Evolutionary conservation across 2,329 filamentous ascomycete genomes (phyloP), one percentile per base, ranked within the genome.

Genomic region (Cordyceps cateniannulata): DNA sequence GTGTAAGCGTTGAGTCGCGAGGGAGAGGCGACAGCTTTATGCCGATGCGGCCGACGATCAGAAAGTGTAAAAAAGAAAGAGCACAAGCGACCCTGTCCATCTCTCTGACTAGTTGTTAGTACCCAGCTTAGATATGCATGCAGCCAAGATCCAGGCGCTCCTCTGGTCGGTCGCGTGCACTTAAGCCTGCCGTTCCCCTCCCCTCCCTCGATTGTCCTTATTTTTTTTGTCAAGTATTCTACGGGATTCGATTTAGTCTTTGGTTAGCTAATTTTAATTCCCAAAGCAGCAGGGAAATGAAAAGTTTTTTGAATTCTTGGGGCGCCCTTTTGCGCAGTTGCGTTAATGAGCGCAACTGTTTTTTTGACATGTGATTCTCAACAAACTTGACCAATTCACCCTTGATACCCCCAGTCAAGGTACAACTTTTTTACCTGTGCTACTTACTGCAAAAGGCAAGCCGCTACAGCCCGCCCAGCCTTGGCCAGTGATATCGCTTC

Each of bases 331-430:
- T 29, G n/a, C 25, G 53, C 22, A 29, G 16, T 14, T 18, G 14
- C 10, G 32, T 12, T 18, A 35, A 47, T 20, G n/a, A 22, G 22
- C 25, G 18, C 47, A 44, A 9, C 25, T n/a, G 14, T 9, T 16
- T n/a, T 55, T 61, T 61, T 53, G 52, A 22, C 59, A 61, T 61
- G 59, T 61, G 59, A 61, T 55, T 56, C 59, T 61, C 59, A 61
- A 61, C 59, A 61, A 61, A 55, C 35, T 52, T 29, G 32, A 32
- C 27, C 40, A 44, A n/a, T n/a, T 20, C 10, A 35, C 32, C 38
- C 9, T 10, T 32, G 6, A 35, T 35, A 1, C 16, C 38, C 38
- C 38, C 16, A 42, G 38, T 35, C 32, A 14, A 35, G 32, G 3
- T 12, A 35, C 10, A 10, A 27, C 25, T 25, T 2, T 32, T 18